Evolutionary conservation across 768 basidiomycete genomes (phyloP).

Genomic region (Lentinula sp.): DNA sequence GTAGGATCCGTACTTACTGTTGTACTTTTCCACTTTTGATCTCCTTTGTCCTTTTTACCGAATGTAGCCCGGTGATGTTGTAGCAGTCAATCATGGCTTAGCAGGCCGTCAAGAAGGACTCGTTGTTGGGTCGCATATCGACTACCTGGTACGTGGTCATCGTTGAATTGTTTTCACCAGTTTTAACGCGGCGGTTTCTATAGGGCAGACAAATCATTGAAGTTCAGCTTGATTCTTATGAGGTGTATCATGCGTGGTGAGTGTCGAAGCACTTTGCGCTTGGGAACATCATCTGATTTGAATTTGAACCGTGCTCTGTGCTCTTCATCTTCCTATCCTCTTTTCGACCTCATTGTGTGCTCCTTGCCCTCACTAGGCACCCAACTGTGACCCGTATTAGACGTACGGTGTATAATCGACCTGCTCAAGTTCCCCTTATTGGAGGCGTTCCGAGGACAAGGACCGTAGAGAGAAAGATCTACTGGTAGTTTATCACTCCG

Average conservation of each 20-base stretch:
- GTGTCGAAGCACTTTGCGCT: slow-evolving; percentile 1
- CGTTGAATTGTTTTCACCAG: background rate
- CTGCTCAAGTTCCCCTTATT: slow-evolving; percentile 19
- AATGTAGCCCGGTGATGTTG: slow-evolving; percentile 65
- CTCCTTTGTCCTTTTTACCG: too few relatives aligned
- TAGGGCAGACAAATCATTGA: slow-evolving; percentile 82
- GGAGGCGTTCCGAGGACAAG: slow-evolving; percentile 36
- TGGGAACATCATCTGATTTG: background rate
- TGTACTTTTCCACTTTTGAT: background rate
- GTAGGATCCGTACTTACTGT: background rate
- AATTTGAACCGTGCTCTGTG: background rate
- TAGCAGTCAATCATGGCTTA: slow-evolving; percentile 61
- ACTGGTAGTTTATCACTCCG: slow-evolving; percentile 43
- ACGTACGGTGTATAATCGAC: slow-evolving; percentile 60
- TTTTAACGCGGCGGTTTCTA: background rate
- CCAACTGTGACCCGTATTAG: slow-evolving; percentile 76
- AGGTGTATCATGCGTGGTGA: slow-evolving; percentile 66
- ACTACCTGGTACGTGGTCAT: slow-evolving; percentile 51
- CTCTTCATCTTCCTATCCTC: background rate
- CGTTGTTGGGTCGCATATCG: slow-evolving; percentile 70
- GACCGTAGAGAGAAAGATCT: slow-evolving; percentile 70
- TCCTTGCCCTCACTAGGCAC: slow-evolving; percentile 36
- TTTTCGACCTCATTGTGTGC: background rate
- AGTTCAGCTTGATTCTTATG: slow-evolving; percentile 68
- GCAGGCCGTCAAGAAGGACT: slow-evolving; percentile 72